phyloP scores from a whole-genome alignment of 257 asterid genomes.

The Solanum habrochaites region DNA sequence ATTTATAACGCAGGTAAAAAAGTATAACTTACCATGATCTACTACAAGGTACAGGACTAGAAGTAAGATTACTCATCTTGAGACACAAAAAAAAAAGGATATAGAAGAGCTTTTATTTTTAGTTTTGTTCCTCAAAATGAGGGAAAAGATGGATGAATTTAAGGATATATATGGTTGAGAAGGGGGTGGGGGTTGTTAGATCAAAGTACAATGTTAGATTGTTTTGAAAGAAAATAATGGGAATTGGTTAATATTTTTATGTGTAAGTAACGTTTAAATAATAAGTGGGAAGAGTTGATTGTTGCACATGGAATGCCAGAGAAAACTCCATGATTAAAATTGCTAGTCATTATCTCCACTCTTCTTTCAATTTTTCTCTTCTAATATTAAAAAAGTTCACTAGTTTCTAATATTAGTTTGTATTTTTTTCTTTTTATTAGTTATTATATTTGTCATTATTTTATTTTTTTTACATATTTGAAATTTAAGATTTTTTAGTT shows the following conservation, averaged over 20 bases:
- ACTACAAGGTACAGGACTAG: constrained; percentile 41
- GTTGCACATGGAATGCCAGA: constrained; percentile 95
- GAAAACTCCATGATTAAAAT: constrained; percentile 60
- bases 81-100: background rate
- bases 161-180: background rate
- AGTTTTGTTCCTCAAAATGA: constrained; percentile 6
- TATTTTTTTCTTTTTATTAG: background rate
- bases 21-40: constrained; percentile 52
- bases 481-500: fast-evolving
- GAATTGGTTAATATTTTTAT: background rate
- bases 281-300: constrained; percentile 40
- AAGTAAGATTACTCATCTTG: constrained; percentile 23
- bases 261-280: constrained; percentile 8
- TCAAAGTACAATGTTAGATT: constrained; percentile 20
- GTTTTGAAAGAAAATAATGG: constrained; percentile 14
- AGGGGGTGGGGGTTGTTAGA: background rate
- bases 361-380: background rate
- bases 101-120: background rate
- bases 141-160: constrained; percentile 1
- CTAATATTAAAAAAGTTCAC: background rate
- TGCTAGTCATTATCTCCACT: constrained; percentile 39
- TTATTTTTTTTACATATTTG: too few species aligned
- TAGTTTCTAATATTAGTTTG: background rate
- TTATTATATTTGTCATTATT: background rate
- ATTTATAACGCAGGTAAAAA: too few species aligned